These are phyloP conservation scores for Hyphopichia khmerensis DNA, from an alignment of 1,139 yeast species.

Conservation along the genomic window DNA sequence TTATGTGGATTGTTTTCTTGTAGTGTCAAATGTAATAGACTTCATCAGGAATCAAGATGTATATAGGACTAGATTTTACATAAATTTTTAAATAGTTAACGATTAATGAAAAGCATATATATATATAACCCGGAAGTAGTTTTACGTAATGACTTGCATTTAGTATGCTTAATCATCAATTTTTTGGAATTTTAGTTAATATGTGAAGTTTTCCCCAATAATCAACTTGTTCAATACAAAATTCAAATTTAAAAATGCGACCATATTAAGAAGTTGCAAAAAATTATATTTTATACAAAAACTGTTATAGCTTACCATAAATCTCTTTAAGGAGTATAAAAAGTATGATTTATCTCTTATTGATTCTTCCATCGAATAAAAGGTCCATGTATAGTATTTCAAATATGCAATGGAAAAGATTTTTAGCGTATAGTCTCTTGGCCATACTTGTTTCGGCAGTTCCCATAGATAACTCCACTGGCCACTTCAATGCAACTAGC, in stretches of 20 bases:
- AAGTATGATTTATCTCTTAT: too few species aligned
- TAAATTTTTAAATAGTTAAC: not conserved
- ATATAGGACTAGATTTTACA: constrained; percentile 11
- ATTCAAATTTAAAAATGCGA: not conserved
- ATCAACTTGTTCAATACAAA: not conserved
- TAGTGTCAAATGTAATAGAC: constrained; percentile 40
- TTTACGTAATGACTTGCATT: too few species aligned
- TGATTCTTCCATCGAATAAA: too few species aligned
- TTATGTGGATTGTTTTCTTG: constrained; percentile 44
- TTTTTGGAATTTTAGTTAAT: not conserved
- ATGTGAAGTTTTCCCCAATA: not conserved
- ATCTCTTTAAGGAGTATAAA: too few species aligned
- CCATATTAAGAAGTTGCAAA: not conserved
- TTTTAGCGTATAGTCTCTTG: not conserved
- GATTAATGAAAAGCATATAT: not conserved
- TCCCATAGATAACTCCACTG: not conserved
- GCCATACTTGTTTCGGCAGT: not conserved
- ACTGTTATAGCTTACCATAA: not conserved
- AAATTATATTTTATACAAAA: not conserved
- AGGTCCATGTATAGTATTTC: too few species aligned
- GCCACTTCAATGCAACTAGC: not conserved
- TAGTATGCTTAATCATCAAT: too few species aligned
- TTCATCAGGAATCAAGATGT: constrained; percentile 48
- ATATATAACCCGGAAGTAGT: too few species aligned
- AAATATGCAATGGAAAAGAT: not conserved